Evolutionary conservation across 371 early-diverging fungal genomes (phyloP), one percentile per base, ranked within the genome.

Genomic region (Rhizomucor miehei): DNA sequence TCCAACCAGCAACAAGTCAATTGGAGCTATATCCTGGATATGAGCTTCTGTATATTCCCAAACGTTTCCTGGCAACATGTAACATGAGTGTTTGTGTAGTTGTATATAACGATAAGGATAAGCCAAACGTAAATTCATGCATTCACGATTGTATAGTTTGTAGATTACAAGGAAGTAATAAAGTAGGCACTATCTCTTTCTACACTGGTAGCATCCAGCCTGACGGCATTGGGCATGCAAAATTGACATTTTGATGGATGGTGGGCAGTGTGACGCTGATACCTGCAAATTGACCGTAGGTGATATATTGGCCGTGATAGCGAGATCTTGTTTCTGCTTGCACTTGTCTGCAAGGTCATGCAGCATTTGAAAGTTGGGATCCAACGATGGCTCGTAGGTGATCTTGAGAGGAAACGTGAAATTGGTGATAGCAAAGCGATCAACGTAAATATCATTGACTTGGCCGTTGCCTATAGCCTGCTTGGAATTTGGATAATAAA

Each of bases 261-360:
- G 58, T 45, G 36, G 54, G 54, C 17, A 51, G 23, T 13, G 58
- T 37, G n/a, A 57, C 51, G 11, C 45, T 23, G 9, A 57, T 39
- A 12, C 52, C 58, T 39, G 51, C 24, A 19, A 57, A 19, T 39
- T 46, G 13, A 57, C 39, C 1, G 40, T 40, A 5, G 49, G 39
- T 25, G 40, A 29, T 11, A 82, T 63, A 35, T 76, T 72, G 41
- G 54, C 46, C 34, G 34, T 29, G 14, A 53, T 14, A 16, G 10
- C 21, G n/a, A 53, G 24, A 6, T 53, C 37, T 43, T 51, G 52
- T 6, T 38, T 17, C 29, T 35, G 16, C 10, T n/a, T n/a, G 23
- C 54, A 53, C 38, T 35, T 53, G 10, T 13, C n/a, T 23, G 25
- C 23, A 29, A 53, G 44, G 21, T 53, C 54, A 12, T 20, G 44